Evolutionary conservation across 192 early-diverging fungal genomes (phyloP).

Genomic region (Linnemannia exigua): DNA sequence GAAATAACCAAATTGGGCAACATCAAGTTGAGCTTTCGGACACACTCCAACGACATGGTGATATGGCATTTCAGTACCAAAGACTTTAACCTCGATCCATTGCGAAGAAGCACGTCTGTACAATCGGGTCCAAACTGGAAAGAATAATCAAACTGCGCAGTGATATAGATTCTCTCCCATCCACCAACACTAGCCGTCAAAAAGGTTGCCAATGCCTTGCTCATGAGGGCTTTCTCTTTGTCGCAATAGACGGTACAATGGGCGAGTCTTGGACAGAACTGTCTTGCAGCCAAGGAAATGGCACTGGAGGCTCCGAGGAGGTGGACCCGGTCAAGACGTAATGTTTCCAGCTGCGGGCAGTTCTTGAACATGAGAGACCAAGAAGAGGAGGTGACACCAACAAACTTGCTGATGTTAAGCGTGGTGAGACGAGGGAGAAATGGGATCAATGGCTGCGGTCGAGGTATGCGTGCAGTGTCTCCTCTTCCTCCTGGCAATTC

Average conservation of each 20-base stretch:
- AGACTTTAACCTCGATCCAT: background rate
- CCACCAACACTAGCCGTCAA: background rate
- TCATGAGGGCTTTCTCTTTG: background rate
- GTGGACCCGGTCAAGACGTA: background rate
- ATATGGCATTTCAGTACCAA: background rate
- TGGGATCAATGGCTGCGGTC: background rate
- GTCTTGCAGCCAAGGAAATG: background rate
- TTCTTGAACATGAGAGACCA: background rate
- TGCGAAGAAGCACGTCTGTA: background rate
- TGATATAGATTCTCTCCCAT: background rate
- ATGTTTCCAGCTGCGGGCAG: background rate
- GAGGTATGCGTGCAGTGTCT: background rate
- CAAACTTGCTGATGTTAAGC: background rate
- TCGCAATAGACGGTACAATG: background rate
- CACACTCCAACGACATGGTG: background rate
- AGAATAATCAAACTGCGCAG: background rate
- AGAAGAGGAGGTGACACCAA: background rate
- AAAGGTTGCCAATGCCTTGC: background rate
- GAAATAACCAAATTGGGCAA: background rate
- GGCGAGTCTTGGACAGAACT: background rate
- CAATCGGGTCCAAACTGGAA: background rate
- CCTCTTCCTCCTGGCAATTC: too few relatives aligned
- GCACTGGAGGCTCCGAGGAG: background rate
- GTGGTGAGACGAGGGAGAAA: background rate
- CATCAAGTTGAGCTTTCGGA: background rate